phyloP scores from a whole-genome alignment of 1,139 yeast genomes.

The Geotrichum histeridarum region DNA sequence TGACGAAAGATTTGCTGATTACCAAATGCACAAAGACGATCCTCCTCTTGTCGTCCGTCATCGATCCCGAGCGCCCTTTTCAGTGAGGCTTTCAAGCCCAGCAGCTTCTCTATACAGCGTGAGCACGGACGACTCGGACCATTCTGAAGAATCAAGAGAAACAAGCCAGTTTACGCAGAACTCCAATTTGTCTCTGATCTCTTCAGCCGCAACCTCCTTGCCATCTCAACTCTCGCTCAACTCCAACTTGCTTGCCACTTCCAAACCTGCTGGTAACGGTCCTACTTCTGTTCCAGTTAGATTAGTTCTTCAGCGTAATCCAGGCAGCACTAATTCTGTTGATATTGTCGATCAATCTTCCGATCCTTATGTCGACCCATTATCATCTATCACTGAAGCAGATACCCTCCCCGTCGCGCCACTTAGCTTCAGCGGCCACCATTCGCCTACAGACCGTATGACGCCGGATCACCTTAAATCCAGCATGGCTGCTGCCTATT shows the following conservation, averaged over 20 bases:
- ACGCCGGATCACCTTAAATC: not conserved
- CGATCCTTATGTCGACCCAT: not conserved
- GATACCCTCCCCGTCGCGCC: not conserved
- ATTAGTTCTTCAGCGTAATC: too few relatives aligned
- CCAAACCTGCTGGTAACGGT: too few relatives aligned
- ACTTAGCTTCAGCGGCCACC: not conserved
- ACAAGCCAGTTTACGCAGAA: not conserved
- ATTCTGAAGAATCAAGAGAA: not conserved
- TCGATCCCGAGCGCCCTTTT: not conserved
- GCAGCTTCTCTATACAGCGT: not conserved
- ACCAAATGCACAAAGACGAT: not conserved
- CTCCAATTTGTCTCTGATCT: not conserved
- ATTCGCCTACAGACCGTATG: not conserved
- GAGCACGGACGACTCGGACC: not conserved
- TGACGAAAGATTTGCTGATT: not conserved
- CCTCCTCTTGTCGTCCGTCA: not conserved
- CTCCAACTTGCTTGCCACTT: too few relatives aligned
- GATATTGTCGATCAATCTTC: constrained; percentile 4
- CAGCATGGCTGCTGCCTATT: not conserved
- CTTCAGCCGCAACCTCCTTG: not conserved
- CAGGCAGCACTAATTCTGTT: not conserved
- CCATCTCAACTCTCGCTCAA: not conserved
- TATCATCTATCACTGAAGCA: not conserved
- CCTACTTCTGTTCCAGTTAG: too few relatives aligned
- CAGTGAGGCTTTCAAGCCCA: not conserved